A percentile compares a stretch with the other conserved stretches of the same genome.
These are phyloP conservation scores for Umbilicus rupestris DNA, from an alignment of 164 flowering plant genomes.

Conservation along the genomic window DNA sequence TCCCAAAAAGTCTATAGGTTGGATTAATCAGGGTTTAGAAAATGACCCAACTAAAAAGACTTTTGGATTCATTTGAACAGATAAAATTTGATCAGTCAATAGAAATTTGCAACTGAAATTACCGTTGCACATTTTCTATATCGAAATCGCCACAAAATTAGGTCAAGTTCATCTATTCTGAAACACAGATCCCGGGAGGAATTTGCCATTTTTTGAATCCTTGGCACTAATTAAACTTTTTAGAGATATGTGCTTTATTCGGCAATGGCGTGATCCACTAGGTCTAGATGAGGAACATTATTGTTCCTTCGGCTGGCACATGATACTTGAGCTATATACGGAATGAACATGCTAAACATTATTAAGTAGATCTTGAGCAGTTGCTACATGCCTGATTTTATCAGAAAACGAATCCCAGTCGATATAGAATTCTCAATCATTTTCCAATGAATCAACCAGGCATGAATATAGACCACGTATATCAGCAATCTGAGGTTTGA, in stretches of 20 bases:
- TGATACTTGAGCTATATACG: background rate
- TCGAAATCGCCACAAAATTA: background rate
- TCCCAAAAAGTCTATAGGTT: too few species aligned
- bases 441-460: background rate
- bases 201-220: background rate
- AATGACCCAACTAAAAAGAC: too few species aligned
- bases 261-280: background rate
- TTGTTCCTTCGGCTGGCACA: background rate
- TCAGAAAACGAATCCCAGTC: background rate
- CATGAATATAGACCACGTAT: background rate
- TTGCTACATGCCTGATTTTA: background rate
- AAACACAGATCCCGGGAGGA: background rate
- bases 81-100: too few species aligned
- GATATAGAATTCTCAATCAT: background rate
- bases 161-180: background rate
- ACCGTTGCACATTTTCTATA: too few species aligned
- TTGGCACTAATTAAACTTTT: too few species aligned
- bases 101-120: too few species aligned
- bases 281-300: background rate
- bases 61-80: too few species aligned
- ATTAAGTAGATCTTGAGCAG: background rate
- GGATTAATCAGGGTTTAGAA: too few species aligned
- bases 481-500: background rate
- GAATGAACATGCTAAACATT: conserved; percentile 4
- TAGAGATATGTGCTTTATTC: background rate